Conservation (phyloP, 768 basidiomycete genomes). For the Pisolithus microcarpus region DNA sequence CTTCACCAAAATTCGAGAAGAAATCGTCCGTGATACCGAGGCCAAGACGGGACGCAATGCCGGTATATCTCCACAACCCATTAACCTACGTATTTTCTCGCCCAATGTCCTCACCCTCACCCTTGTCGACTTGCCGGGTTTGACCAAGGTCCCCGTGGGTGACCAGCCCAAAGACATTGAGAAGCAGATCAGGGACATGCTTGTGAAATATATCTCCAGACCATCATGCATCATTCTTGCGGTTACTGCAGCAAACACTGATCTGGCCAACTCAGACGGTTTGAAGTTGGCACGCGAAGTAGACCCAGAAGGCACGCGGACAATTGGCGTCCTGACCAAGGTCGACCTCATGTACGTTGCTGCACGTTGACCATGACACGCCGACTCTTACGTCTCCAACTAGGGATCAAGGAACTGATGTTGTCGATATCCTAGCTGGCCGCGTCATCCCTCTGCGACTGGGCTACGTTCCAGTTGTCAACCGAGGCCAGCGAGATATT, state of each 20-base stretch:
- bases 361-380: not conserved
- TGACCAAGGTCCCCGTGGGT: slow-evolving; percentile 92
- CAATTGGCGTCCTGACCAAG: slow-evolving; percentile 97
- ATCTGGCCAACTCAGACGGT: slow-evolving; percentile 98
- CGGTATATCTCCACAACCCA: slow-evolving; percentile 93
- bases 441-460: slow-evolving; percentile 92
- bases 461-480: slow-evolving; percentile 98
- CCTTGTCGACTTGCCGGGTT: slow-evolving; percentile 92
- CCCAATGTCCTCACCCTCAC: slow-evolving; percentile 97
- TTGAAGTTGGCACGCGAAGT: slow-evolving; percentile 94
- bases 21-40: slow-evolving; percentile 95
- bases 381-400: slow-evolving; percentile 7
- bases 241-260: slow-evolving; percentile 91
- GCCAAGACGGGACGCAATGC: slow-evolving; percentile 98
- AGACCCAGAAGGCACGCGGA: slow-evolving; percentile 93
- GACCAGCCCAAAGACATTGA: slow-evolving; percentile 98
- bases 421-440: slow-evolving; percentile 97
- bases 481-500: slow-evolving; percentile 96
- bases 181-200: slow-evolving; percentile 95
- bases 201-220: slow-evolving; percentile 90
- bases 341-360: slow-evolving; percentile 88
- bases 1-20: slow-evolving; percentile 93
- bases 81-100: slow-evolving; percentile 96
- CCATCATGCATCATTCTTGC: slow-evolving; percentile 95
- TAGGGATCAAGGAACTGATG: slow-evolving; percentile 96